These are phyloP conservation scores for Candida alai DNA, from an alignment of 805 yeast species.

Conservation along the genomic window DNA sequence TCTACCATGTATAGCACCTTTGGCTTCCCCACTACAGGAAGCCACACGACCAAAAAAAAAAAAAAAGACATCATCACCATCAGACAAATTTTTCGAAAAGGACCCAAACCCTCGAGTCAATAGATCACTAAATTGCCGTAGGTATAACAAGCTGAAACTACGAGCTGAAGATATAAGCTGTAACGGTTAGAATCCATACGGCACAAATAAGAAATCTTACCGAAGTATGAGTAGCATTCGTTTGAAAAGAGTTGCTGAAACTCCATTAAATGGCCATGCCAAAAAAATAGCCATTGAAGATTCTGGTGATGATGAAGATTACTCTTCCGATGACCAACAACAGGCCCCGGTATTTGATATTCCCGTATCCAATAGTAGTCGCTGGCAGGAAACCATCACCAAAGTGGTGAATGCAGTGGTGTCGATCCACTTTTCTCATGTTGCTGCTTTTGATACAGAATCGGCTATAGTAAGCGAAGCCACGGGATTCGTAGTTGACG, in stretches of 20 bases:
- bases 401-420: slow-evolving; percentile 83
- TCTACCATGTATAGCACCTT: no score
- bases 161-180: no score
- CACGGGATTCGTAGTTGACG: slow-evolving; percentile 93
- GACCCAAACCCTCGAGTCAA: no score
- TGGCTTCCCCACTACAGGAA: no score
- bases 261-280: slow-evolving; percentile 5
- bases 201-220: no score
- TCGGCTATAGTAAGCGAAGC: slow-evolving; percentile 79
- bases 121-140: no score
- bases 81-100: no score
- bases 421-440: slow-evolving; percentile 83
- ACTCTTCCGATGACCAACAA: slow-evolving; percentile 11
- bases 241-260: slow-evolving; percentile 7
- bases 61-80: no score
- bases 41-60: no score
- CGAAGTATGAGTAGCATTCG: slow-evolving; percentile 5
- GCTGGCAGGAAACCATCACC: slow-evolving; percentile 80
- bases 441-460: slow-evolving; percentile 85
- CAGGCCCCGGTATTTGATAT: slow-evolving; percentile 14
- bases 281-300: slow-evolving; percentile 3
- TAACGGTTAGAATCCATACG: no score
- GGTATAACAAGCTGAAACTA: no score
- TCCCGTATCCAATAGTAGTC: slow-evolving; percentile 13
- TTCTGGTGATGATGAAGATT: slow-evolving; percentile 1